A percentile compares a stretch with the other conserved stretches of the same genome.
phyloP scores from a whole-genome alignment of 1,284 basidiomycete species.

The Malassezia globosa region DNA sequence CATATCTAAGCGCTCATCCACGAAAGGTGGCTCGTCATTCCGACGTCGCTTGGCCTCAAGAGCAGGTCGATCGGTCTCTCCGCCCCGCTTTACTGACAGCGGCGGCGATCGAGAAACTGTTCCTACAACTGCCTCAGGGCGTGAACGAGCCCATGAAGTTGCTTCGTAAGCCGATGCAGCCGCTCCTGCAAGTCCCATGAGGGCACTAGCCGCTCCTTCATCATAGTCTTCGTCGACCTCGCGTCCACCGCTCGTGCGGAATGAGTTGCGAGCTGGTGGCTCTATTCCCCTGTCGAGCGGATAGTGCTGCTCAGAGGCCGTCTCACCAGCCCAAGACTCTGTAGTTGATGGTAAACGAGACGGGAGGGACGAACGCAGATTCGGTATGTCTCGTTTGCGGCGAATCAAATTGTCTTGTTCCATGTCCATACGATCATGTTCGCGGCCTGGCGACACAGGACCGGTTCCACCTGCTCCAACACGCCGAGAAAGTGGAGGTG shows the following conservation, averaged over 20 bases:
- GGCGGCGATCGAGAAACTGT: background rate
- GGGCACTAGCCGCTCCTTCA: slow-evolving; percentile 41
- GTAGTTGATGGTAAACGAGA: no score
- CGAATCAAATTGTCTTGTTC: background rate
- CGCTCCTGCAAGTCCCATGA: slow-evolving; percentile 45
- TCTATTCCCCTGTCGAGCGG: background rate
- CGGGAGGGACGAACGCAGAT: background rate
- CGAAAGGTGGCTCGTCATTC: background rate
- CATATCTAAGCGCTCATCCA: background rate
- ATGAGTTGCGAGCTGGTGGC: background rate
- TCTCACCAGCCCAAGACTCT: no score
- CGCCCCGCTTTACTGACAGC: background rate
- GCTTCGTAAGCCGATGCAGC: slow-evolving; percentile 22
- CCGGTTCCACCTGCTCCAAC: no score
- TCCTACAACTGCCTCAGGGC: background rate
- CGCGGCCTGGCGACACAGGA: background rate
- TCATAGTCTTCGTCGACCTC: slow-evolving; percentile 44
- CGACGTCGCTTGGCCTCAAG: slow-evolving; percentile 1
- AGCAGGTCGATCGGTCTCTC: background rate
- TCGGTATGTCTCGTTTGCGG: background rate
- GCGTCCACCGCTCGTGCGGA: slow-evolving; percentile 16
- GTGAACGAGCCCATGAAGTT: background rate
- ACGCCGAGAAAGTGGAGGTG: background rate
- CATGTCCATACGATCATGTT: background rate
- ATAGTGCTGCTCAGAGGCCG: background rate